A percentile compares a stretch with the other conserved stretches of the same genome.
Conservation (phyloP, 2,329 filamentous ascomycete species). For the Taxawa tesnikishii region DNA sequence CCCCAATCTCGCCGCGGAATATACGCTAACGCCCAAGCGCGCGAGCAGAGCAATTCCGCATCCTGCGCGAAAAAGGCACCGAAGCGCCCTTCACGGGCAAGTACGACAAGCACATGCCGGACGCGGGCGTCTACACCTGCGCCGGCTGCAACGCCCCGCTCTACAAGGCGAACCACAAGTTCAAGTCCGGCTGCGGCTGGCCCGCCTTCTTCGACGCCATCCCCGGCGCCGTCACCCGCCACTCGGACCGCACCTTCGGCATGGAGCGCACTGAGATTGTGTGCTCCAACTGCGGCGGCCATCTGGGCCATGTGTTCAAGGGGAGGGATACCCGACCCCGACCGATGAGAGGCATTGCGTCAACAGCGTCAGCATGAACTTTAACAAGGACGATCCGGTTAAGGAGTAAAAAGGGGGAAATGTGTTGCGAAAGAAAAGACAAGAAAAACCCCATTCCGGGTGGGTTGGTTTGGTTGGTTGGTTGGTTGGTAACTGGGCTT, state of each 20-base stretch:
- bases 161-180: conserved; percentile 90
- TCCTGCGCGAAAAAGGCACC: conserved; percentile 86
- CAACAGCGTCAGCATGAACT: conserved; percentile 83
- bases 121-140: conserved; percentile 71
- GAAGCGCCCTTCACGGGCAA: conserved; percentile 68
- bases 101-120: conserved; percentile 76
- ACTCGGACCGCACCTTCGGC: conserved; percentile 64
- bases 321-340: conserved; percentile 74
- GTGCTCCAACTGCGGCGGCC: conserved; percentile 86
- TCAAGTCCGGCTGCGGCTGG: conserved; percentile 94
- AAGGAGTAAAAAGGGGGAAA: too few relatives aligned
- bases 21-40: background rate
- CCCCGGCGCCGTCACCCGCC: conserved; percentile 75
- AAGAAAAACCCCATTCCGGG: too few relatives aligned
- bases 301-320: conserved; percentile 85
- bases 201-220: conserved; percentile 95
- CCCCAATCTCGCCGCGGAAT: too few relatives aligned
- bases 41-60: conserved; percentile 75
- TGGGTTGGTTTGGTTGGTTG: too few relatives aligned
- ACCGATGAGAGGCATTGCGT: conserved; percentile 97
- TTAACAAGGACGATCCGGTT: too few relatives aligned
- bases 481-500: too few relatives aligned
- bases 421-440: too few relatives aligned
- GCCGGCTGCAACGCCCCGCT: conserved; percentile 76
- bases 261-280: conserved; percentile 89